Evolutionary conservation across 2,329 filamentous ascomycete genomes (phyloP).

Genomic region (Curvularia hawaiiensis): DNA sequence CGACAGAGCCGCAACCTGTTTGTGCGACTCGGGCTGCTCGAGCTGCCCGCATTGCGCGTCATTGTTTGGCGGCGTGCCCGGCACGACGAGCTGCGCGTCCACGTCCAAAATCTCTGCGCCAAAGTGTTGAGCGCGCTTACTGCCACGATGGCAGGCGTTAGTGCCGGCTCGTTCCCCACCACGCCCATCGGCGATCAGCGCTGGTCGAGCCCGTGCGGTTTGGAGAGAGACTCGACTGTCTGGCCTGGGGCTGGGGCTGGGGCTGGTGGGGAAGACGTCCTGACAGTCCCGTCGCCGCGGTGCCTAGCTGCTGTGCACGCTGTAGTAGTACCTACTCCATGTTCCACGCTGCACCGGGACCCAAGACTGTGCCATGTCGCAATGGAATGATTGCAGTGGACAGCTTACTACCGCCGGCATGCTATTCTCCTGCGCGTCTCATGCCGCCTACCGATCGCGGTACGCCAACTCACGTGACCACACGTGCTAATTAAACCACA

Average conservation of each 20-base stretch:
- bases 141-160: constrained; percentile 22
- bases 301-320: background rate
- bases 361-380: background rate
- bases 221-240: constrained; percentile 3
- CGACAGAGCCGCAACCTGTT: constrained; percentile 15
- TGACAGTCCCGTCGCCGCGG: constrained; percentile 11
- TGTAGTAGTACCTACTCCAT: too few relatives aligned
- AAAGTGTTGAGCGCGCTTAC: constrained; percentile 38
- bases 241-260: constrained; percentile 3
- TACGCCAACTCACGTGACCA: constrained; percentile 14
- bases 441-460: constrained; percentile 1
- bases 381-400: background rate
- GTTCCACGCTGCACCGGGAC: background rate
- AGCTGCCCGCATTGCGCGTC: background rate
- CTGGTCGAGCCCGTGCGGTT: constrained; percentile 13
- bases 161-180: constrained; percentile 14
- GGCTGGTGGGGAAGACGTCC: constrained; percentile 8
- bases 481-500: background rate
- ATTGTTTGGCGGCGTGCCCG: background rate
- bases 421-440: background rate
- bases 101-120: constrained; percentile 13
- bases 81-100: constrained; percentile 3
- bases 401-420: background rate
- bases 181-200: constrained; percentile 21
- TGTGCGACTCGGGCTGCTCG: background rate